A percentile compares a stretch with the other conserved stretches of the same genome.
Conservation (phyloP, 208 protist genomes). For the Vickermania spadyakhi region DNA sequence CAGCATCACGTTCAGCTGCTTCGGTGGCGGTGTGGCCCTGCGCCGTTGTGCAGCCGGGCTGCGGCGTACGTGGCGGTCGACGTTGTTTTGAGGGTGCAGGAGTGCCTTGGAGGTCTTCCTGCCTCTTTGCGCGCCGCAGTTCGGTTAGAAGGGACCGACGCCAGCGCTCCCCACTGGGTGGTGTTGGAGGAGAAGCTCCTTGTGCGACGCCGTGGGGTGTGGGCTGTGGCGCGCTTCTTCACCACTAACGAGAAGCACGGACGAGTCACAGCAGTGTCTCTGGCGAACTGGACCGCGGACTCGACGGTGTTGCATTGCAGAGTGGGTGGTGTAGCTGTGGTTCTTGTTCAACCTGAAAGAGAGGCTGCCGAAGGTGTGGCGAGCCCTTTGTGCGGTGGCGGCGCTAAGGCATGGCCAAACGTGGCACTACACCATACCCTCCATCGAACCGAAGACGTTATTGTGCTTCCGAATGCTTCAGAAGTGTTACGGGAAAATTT, state of each 20-base stretch:
- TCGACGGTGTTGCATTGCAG: not conserved
- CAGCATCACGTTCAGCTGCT: conserved; percentile 1
- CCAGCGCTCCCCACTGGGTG: not conserved
- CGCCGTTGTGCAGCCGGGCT: not conserved
- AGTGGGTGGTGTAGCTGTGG: not conserved
- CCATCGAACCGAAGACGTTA: not conserved
- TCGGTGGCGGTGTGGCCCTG: not conserved
- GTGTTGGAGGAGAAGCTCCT: not conserved
- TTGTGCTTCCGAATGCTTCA: not conserved
- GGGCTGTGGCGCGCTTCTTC: not conserved
- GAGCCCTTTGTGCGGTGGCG: not conserved
- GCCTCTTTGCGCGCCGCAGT: not conserved
- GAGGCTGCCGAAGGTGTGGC: not conserved
- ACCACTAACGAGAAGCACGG: not conserved
- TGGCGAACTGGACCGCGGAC: not conserved
- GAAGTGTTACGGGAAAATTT: not conserved
- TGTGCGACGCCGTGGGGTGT: not conserved
- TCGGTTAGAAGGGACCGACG: not conserved
- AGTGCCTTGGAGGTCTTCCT: not conserved
- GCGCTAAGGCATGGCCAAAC: not conserved
- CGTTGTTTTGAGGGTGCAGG: not conserved
- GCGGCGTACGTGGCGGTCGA: conserved; percentile 1
- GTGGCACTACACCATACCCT: not conserved
- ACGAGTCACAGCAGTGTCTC: not conserved
- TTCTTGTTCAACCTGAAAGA: not conserved